A percentile compares a stretch with the other conserved stretches of the same genome.
phyloP scores from a whole-genome alignment of 78 protist species.

The Dictyostelium discoideum region DNA sequence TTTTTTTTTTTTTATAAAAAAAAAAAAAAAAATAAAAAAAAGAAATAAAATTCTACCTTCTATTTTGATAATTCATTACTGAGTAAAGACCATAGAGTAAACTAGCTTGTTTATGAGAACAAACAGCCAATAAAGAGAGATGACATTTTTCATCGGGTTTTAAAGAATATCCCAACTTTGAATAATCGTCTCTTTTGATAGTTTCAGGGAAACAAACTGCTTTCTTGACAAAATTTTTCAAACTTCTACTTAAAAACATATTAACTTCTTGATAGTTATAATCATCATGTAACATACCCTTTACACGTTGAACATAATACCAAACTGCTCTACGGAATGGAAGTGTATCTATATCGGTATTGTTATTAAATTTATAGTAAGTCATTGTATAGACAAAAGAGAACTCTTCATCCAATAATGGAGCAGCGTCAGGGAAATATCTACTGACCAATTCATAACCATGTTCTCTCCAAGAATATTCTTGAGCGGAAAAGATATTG shows the following conservation, averaged over 20 bases:
- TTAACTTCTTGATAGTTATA: slow-evolving; percentile 87
- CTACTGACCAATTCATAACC: slow-evolving; percentile 83
- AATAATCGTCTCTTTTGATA: slow-evolving; percentile 75
- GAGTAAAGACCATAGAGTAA: slow-evolving; percentile 79
- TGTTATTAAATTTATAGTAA: slow-evolving; percentile 72
- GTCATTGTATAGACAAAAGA: slow-evolving; percentile 81
- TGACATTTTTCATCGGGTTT: slow-evolving; percentile 85
- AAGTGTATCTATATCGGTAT: slow-evolving; percentile 79
- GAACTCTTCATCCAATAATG: slow-evolving; percentile 84
- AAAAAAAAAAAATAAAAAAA: neutral
- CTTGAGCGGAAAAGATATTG: slow-evolving; percentile 72
- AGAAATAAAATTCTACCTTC: slow-evolving; percentile 33
- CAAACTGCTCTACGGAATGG: slow-evolving; percentile 89
- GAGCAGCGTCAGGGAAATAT: slow-evolving; percentile 82
- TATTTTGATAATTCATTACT: slow-evolving; percentile 75
- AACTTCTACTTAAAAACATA: slow-evolving; percentile 59
- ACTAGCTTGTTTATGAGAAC: slow-evolving; percentile 83
- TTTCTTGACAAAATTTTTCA: slow-evolving; percentile 85
- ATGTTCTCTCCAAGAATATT: slow-evolving; percentile 85
- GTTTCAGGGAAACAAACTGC: slow-evolving; percentile 84
- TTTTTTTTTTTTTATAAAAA: neutral
- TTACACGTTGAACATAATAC: slow-evolving; percentile 88
- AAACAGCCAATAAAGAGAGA: slow-evolving; percentile 74
- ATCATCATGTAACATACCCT: slow-evolving; percentile 89
- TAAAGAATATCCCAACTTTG: slow-evolving; percentile 72